A percentile compares a stretch with the other conserved stretches of the same genome.
Evolutionary conservation across 1,284 basidiomycete species (phyloP).

Genomic region (Rugosomyces carneus): DNA sequence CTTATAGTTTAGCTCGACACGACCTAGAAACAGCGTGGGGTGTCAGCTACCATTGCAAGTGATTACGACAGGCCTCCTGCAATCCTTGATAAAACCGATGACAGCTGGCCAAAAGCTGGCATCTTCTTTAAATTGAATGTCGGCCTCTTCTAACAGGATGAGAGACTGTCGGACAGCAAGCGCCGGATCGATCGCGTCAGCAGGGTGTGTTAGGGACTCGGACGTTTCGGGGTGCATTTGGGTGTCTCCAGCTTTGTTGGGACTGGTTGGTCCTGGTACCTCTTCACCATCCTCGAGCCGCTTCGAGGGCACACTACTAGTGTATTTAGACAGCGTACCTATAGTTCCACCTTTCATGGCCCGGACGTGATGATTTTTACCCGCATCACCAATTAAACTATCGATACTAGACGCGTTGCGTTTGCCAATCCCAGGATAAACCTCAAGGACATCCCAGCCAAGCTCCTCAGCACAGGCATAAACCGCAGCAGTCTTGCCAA

Average conservation of each 20-base stretch:
- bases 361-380: slow-evolving; percentile 82
- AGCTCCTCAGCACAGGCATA: slow-evolving; percentile 92
- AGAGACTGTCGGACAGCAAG: slow-evolving; percentile 69
- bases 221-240: slow-evolving; percentile 13
- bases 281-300: no score
- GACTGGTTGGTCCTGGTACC: no score
- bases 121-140: slow-evolving; percentile 89
- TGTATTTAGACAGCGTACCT: slow-evolving; percentile 6
- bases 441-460: slow-evolving; percentile 95
- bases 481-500: slow-evolving; percentile 89
- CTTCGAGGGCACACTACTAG: slow-evolving; percentile 5
- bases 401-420: slow-evolving; percentile 78
- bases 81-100: slow-evolving; percentile 72
- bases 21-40: slow-evolving; percentile 15
- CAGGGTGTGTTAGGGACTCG: slow-evolving; percentile 17
- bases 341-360: slow-evolving; percentile 24
- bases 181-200: not conserved
- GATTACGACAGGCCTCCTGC: slow-evolving; percentile 80
- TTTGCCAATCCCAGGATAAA: slow-evolving; percentile 91
- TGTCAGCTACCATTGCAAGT: slow-evolving; percentile 82
- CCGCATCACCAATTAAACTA: slow-evolving; percentile 85
- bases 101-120: slow-evolving; percentile 88
- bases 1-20: slow-evolving; percentile 9
- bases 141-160: slow-evolving; percentile 95
- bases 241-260: not conserved